These are phyloP conservation scores for Casuarina cunninghamiana DNA, from an alignment of 306 rosid genomes.

Conservation along the genomic window DNA sequence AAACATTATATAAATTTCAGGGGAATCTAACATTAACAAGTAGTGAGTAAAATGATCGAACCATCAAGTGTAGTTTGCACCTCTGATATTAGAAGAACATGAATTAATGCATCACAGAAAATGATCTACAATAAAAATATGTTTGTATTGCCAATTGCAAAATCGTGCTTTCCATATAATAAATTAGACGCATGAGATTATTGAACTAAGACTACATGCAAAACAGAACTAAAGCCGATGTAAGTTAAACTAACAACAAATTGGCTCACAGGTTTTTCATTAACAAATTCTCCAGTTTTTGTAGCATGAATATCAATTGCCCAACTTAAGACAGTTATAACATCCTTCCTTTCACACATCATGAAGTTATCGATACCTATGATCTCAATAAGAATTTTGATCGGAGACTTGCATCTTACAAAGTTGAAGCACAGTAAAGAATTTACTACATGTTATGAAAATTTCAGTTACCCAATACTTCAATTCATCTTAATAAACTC, in stretches of 20 bases:
- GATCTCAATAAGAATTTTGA: neutral
- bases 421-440: neutral
- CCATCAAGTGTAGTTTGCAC: neutral
- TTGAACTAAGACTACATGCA: neutral
- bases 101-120: neutral
- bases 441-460: neutral
- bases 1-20: neutral
- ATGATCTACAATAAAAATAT: neutral
- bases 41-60: constrained; percentile 1
- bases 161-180: neutral
- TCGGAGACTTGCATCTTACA: neutral
- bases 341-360: neutral
- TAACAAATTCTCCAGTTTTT: neutral
- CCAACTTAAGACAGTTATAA: neutral
- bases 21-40: constrained; percentile 1
- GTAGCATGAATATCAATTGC: neutral
- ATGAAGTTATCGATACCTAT: neutral
- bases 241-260: neutral
- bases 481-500: neutral
- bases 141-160: neutral
- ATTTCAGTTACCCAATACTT: neutral
- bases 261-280: neutral
- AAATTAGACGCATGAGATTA: neutral
- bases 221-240: neutral
- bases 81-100: neutral